Conservation (phyloP, 108 stramenopile species). For the Cyclotella choctawhatcheeana region DNA sequence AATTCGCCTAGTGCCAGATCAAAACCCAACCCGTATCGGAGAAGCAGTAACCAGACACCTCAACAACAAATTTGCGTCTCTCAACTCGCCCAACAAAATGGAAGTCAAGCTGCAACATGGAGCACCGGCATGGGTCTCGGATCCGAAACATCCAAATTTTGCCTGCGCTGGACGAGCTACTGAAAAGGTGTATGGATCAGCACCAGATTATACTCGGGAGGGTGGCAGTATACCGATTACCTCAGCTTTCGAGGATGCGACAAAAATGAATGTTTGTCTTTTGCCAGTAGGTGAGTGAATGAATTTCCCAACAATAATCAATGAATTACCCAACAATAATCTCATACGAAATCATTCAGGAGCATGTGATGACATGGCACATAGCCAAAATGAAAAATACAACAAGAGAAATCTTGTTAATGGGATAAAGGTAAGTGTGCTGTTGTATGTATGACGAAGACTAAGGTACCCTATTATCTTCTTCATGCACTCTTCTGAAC, state of each 20-base stretch:
- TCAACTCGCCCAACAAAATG: conserved; percentile 73
- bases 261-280: conserved; percentile 85
- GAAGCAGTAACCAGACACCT: conserved; percentile 60
- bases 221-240: conserved; percentile 88
- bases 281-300: conserved; percentile 82
- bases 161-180: conserved; percentile 77
- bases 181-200: conserved; percentile 64
- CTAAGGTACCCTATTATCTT: too few species aligned
- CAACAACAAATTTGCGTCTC: conserved; percentile 58
- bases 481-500: too few species aligned
- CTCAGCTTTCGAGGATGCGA: conserved; percentile 76
- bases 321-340: too few species aligned
- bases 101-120: conserved; percentile 66
- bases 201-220: conserved; percentile 82
- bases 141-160: conserved; percentile 85
- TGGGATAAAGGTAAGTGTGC: conserved; percentile 62
- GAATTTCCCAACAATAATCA: too few species aligned
- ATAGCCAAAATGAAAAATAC: conserved; percentile 89
- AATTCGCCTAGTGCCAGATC: conserved; percentile 81
- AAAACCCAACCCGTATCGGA: conserved; percentile 73
- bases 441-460: not conserved
- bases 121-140: conserved; percentile 75
- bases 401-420: conserved; percentile 75
- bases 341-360: too few species aligned
- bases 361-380: conserved; percentile 90